phyloP scores from a whole-genome alignment of 2,329 filamentous ascomycete genomes.

The Aspergillus sp. region DNA sequence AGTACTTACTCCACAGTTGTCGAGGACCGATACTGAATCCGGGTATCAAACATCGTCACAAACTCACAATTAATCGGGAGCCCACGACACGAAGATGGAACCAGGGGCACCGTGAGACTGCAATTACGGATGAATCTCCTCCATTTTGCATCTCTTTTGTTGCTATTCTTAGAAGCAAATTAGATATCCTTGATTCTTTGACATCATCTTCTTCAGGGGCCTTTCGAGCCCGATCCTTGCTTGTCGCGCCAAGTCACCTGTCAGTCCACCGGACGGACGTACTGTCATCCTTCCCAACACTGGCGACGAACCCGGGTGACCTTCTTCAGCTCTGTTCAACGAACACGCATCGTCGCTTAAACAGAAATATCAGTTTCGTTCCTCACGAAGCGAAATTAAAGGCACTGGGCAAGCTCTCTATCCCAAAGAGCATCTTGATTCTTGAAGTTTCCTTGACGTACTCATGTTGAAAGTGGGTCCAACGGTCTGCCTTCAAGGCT shows the following conservation, averaged over 20 bases:
- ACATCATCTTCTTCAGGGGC: neutral
- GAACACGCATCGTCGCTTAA: neutral
- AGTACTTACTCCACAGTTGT: neutral
- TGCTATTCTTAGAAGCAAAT: slow-evolving; percentile 10
- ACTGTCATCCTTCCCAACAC: too few species aligned
- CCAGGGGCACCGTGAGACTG: neutral
- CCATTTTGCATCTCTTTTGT: neutral
- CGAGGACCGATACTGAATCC: neutral
- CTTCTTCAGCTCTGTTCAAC: neutral
- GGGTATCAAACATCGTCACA: neutral
- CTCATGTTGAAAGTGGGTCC: neutral
- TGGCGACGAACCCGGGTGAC: too few species aligned
- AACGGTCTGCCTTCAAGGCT: neutral
- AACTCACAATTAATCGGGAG: too few species aligned
- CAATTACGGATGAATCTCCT: neutral
- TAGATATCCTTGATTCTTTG: neutral
- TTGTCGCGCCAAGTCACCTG: neutral
- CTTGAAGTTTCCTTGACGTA: too few species aligned
- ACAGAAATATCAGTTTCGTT: neutral
- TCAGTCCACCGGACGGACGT: neutral
- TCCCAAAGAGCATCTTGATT: neutral
- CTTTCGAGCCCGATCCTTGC: neutral
- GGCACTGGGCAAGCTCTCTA: neutral
- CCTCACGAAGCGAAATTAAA: neutral
- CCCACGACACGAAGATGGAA: neutral